Base-by-base conservation (phyloP, 352 stramenopile genomes). In the Sclerospora graminicola region DNA sequence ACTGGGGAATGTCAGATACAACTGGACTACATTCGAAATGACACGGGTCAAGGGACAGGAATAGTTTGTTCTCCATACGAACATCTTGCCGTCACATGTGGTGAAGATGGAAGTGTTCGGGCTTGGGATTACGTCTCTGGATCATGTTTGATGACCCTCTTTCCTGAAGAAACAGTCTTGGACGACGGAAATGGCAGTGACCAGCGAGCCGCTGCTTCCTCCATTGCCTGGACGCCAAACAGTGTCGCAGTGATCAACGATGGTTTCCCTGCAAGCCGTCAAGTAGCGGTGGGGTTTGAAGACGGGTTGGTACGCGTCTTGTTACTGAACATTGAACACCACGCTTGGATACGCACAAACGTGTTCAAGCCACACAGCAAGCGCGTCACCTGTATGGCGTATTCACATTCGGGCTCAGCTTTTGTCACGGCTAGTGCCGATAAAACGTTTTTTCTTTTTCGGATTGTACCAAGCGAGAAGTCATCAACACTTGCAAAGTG, bases 341-440 rank as follows among this genome's bases (percentile, higher is more conserved):
- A 65, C 2, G 48, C 51, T 5, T 84, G 76, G 61, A 60, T 89
- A 7, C 66, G 69, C 31, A 62, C 74, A 10, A 84, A 87, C 36
- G 72, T 85, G 1, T 80, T 95, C 45, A 97, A 97, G 38, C 87
- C 90, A 9, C 90, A 97, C 51, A 80, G 64, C 41, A 66, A 52
- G 8, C 60, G 65, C 14, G 71, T 97, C 81, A n/a, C n/a, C n/a
- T n/a, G n/a, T n/a, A n/a, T n/a, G n/a, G n/a, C n/a, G n/a, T n/a
- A n/a, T n/a, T n/a, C n/a, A n/a, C n/a, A n/a, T n/a, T n/a, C n/a
- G n/a, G n/a, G n/a, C n/a, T n/a, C n/a, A n/a, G n/a, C n/a, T n/a
- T n/a, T n/a, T n/a, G n/a, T n/a, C n/a, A n/a, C n/a, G n/a, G n/a
- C n/a, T n/a, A n/a, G n/a, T n/a, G n/a, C n/a, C n/a, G n/a, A n/a